Percentiles rank a stretch among this genome's conserved stretches.
phyloP scores from a whole-genome alignment of 2,329 filamentous ascomycete genomes.

The Plectosphaerella plurivora region DNA sequence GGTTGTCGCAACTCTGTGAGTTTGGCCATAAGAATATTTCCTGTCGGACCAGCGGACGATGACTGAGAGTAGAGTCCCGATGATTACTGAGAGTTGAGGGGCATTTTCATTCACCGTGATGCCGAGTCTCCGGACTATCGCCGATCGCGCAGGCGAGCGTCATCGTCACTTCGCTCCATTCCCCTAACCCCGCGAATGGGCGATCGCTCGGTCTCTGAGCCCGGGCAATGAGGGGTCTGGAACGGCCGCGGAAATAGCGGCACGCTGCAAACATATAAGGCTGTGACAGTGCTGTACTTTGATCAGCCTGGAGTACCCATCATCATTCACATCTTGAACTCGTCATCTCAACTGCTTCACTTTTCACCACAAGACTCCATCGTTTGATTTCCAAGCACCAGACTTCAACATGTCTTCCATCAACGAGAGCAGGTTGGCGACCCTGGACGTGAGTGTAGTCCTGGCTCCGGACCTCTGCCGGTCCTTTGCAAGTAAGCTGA shows the following conservation, averaged over 20 bases:
- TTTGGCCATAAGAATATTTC: no score
- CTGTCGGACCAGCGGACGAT: no score
- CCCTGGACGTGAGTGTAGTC: slow-evolving; percentile 1
- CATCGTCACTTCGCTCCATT: not conserved
- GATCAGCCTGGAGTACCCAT: no score
- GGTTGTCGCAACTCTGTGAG: no score
- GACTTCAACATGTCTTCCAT: not conserved
- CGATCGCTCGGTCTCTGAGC: not conserved
- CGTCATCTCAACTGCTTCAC: no score
- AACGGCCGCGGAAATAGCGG: not conserved
- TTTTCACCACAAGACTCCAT: no score
- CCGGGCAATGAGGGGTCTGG: not conserved
- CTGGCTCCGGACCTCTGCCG: no score
- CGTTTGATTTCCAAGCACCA: not conserved
- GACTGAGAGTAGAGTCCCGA: no score
- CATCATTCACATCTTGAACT: no score
- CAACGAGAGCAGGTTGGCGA: not conserved
- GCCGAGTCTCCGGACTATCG: slow-evolving; percentile 22
- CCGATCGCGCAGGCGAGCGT: slow-evolving; percentile 10
- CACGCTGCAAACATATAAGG: no score
- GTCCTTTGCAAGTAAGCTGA: not conserved
- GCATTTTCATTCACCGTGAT: not conserved
- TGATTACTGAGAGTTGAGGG: no score
- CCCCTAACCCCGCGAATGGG: not conserved
- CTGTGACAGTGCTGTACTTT: no score